These are phyloP conservation scores for Allium cepa DNA, from an alignment of 106 monocot species.

Conservation along the genomic window DNA sequence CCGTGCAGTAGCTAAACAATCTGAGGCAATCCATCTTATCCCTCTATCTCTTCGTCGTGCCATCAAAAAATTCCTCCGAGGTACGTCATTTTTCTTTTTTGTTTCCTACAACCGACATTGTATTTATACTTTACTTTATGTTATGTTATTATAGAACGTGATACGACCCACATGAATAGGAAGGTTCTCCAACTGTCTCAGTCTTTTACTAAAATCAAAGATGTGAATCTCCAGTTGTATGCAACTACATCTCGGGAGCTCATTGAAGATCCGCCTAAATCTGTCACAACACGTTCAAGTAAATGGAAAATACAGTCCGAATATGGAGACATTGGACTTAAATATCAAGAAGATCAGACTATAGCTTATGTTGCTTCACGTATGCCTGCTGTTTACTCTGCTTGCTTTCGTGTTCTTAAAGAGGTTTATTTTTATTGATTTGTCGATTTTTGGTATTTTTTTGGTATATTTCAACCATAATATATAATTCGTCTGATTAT, in stretches of 20 bases:
- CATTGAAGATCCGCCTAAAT: slow-evolving; percentile 57
- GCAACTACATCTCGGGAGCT: slow-evolving; percentile 39
- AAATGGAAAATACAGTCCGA: slow-evolving; percentile 88
- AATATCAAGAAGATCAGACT: slow-evolving; percentile 80
- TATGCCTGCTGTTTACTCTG: slow-evolving; percentile 95
- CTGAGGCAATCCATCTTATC: slow-evolving; percentile 66
- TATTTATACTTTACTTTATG: background rate
- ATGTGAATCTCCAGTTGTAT: slow-evolving; percentile 48
- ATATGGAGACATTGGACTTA: slow-evolving; percentile 88
- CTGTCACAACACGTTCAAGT: slow-evolving; percentile 25
- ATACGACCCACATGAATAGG: slow-evolving; percentile 57
- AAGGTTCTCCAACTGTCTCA: slow-evolving; percentile 71
- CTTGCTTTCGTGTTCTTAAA: slow-evolving; percentile 76
- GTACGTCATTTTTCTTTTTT: slow-evolving; percentile 14
- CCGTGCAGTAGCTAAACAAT: slow-evolving; percentile 82
- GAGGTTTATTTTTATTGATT: slow-evolving; percentile 39
- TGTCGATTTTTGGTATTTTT: background rate
- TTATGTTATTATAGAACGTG: slow-evolving; percentile 11
- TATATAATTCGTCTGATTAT: background rate
- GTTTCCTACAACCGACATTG: background rate
- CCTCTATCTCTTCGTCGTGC: slow-evolving; percentile 89
- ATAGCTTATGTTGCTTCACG: slow-evolving; percentile 90
- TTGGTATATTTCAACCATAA: background rate
- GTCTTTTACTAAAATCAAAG: slow-evolving; percentile 57
- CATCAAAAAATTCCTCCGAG: slow-evolving; percentile 87